A percentile compares a stretch with the other conserved stretches of the same genome.
phyloP scores from a whole-genome alignment of 75 land plant genomes.

The Pinus taeda region DNA sequence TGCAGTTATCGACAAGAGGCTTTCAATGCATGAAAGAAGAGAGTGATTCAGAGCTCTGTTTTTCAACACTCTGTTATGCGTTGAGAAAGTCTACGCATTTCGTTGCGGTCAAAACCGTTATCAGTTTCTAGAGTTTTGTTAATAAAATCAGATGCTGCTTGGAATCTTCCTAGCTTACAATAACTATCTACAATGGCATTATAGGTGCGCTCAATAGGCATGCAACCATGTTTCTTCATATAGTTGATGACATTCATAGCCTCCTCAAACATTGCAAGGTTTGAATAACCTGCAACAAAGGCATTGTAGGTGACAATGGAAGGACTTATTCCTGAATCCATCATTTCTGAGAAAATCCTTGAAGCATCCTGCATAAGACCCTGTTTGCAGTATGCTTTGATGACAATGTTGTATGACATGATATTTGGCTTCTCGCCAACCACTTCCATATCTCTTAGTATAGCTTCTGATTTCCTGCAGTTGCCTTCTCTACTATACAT shows the following conservation, averaged over 20 bases:
- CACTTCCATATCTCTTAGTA: conserved; percentile 39
- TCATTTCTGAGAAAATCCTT: conserved; percentile 68
- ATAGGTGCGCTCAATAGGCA: conserved; percentile 76
- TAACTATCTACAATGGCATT: conserved; percentile 68
- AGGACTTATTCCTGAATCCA: conserved; percentile 61
- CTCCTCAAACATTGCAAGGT: conserved; percentile 65
- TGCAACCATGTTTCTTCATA: conserved; percentile 76
- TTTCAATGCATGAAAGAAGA: too few relatives aligned
- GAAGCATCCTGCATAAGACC: conserved; percentile 90
- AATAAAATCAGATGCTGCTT: conserved; percentile 59
- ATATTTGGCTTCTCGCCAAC: conserved; percentile 70
- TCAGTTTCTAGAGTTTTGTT: conserved; percentile 32
- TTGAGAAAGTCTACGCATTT: conserved; percentile 17
- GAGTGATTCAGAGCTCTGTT: too few relatives aligned
- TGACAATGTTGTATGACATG: conserved; percentile 79
- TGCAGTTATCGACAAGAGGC: too few relatives aligned
- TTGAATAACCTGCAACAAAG: conserved; percentile 57
- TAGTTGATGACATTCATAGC: conserved; percentile 58
- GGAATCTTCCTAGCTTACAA: conserved; percentile 48
- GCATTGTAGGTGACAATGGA: conserved; percentile 86
- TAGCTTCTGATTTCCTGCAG: conserved; percentile 75
- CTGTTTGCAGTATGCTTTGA: conserved; percentile 77
- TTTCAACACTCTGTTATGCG: conserved; percentile 8
- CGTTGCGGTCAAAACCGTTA: conserved; percentile 18
- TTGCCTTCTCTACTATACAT: conserved; percentile 83